Evolutionary conservation across 2,329 filamentous ascomycete species (phyloP), one percentile per base, ranked within the genome.

Genomic region (Verticillium longisporum): DNA sequence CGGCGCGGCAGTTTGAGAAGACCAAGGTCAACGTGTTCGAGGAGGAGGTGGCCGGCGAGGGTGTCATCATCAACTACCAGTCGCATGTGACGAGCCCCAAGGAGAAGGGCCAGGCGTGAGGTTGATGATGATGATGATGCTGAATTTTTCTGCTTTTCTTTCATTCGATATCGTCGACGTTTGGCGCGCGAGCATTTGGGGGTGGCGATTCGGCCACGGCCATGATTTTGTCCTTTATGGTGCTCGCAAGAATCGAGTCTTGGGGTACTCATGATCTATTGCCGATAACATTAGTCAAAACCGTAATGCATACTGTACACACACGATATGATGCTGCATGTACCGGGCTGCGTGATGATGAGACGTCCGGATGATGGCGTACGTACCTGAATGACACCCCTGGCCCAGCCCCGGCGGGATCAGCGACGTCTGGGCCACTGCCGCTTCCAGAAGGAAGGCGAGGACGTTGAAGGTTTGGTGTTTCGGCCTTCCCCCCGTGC

Each of bases 1-100:
- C 83, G 65, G 90, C 91, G 6, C 80, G 91, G 68, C 88, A 92
- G 68, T 96, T 95, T 71, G 83, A 85, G 9, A 70, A 71, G 31
- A 84, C 83, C 2, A 68, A 82, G 62, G 82, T 86, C 9, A 78
- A 86, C 61, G 83, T 84, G 11, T 85, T 86, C 63, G 76, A 77
- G 54, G 80, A 82, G 68, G 71, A 73, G 10, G 73, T 85, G n/a
- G 76, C 80, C 59, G 64, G 45, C 41, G 75, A 74, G 33, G 74
- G 75, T 32, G 73, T 83, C 4, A 72, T 85, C 71, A 71, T 78
- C 58, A 75, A 75, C 41, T 85, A 83, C 67, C 77, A 80, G 63
- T 69, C 79, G 59, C 73, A 77, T 60, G 69, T 74, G 32, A 69
- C 69, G 26, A 63, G 72, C 15, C 65, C 70, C 1, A 68, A 73